Conservation (phyloP, 176 grass and related monocot species). For the Triticum timopheevii region DNA sequence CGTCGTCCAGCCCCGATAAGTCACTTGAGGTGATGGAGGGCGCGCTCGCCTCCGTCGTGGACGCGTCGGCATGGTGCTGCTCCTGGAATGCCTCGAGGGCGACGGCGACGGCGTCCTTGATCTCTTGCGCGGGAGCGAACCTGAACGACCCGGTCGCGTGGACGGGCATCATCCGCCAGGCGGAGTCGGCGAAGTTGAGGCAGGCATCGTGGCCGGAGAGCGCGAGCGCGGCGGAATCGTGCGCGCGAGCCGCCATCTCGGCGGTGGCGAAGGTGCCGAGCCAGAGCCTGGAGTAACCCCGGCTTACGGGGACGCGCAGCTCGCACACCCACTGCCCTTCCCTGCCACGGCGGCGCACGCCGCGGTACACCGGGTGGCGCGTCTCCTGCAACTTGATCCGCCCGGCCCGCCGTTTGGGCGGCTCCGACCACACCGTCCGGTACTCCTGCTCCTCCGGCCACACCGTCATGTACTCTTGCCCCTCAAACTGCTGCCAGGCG, state of each 20-base stretch:
- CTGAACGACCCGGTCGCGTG: neutral
- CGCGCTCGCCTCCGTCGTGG: neutral
- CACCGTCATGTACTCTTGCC: too few species aligned
- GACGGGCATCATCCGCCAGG: constrained; percentile 29
- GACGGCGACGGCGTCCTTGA: constrained; percentile 40
- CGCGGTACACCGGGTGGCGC: constrained; percentile 65
- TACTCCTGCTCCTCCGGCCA: neutral
- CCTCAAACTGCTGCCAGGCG: neutral
- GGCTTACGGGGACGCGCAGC: constrained; percentile 38
- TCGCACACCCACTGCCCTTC: constrained; percentile 69
- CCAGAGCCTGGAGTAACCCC: constrained; percentile 48
- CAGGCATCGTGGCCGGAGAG: constrained; percentile 38
- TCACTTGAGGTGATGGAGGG: neutral
- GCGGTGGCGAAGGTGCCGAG: constrained; percentile 72
- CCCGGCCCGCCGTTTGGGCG: constrained; percentile 60
- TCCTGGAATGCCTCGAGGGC: constrained; percentile 28
- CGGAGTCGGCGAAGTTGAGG: constrained; percentile 81
- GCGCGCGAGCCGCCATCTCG: constrained; percentile 63
- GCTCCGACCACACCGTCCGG: constrained; percentile 53
- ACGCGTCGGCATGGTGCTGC: neutral
- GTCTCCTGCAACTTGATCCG: constrained; percentile 75
- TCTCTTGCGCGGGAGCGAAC: neutral
- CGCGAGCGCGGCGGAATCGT: constrained; percentile 65
- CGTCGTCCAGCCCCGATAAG: neutral
- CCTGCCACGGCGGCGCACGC: constrained; percentile 42